Conservation (phyloP, 768 basidiomycete species). For the Lactarius sanguifluus region DNA sequence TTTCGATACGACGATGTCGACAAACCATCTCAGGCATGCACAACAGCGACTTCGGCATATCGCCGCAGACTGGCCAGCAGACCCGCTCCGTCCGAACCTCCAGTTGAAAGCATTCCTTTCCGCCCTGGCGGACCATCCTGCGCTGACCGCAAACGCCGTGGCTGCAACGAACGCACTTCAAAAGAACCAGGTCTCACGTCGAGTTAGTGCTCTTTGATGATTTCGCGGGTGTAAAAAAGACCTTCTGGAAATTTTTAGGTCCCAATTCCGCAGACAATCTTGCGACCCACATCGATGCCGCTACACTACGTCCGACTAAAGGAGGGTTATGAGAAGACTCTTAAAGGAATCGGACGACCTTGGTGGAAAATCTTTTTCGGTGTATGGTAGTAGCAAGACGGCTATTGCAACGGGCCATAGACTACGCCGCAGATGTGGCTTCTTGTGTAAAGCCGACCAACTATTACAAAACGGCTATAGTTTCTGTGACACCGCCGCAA, state of each 20-base stretch:
- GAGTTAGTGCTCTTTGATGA: conserved; percentile 41
- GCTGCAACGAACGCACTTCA: conserved; percentile 55
- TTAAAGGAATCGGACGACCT: conserved; percentile 71
- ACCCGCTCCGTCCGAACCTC: conserved; percentile 75
- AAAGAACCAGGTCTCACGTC: conserved; percentile 55
- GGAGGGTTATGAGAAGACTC: conserved; percentile 73
- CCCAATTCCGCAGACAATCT: conserved; percentile 58
- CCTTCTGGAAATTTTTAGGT: conserved; percentile 46
- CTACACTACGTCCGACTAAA: conserved; percentile 70
- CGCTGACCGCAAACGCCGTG: conserved; percentile 60
- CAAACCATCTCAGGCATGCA: conserved; percentile 41
- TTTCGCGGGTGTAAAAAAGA: neutral
- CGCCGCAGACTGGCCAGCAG: conserved; percentile 62
- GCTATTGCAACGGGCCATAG: neutral
- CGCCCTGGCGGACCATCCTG: conserved; percentile 67
- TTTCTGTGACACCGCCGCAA: neutral
- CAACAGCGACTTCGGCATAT: conserved; percentile 51
- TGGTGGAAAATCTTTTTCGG: conserved; percentile 86
- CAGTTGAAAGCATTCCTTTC: conserved; percentile 67
- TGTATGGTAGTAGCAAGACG: conserved; percentile 53
- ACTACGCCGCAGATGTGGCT: neutral
- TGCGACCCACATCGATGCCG: conserved; percentile 70
- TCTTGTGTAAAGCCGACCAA: too few relatives aligned
- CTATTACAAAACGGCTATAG: neutral
- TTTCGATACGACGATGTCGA: conserved; percentile 27